Conservation (phyloP, 345 rosid genomes). For the Sonneratia caseolaris region DNA sequence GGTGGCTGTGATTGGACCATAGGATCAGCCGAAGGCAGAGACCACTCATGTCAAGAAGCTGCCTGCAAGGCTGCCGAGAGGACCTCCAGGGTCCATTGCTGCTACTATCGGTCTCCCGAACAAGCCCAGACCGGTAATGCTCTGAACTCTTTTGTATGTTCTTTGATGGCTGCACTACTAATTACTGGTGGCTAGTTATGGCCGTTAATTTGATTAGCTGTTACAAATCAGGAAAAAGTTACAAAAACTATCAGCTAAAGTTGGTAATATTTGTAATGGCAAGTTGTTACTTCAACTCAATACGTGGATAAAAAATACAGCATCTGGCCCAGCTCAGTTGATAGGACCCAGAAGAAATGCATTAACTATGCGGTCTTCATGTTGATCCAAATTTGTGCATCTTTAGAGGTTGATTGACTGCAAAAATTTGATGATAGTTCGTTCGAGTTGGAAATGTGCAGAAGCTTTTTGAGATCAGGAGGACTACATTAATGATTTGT, state of each 20-base stretch:
- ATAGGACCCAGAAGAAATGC: too few species aligned
- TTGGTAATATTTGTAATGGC: too few species aligned
- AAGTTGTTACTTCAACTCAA: too few species aligned
- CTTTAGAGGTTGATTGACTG: neutral
- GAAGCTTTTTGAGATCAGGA: neutral
- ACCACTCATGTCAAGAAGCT: constrained; percentile 10
- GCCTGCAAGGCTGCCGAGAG: constrained; percentile 19
- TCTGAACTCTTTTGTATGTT: neutral
- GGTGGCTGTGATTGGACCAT: too few species aligned
- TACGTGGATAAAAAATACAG: too few species aligned
- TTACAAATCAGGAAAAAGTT: too few species aligned
- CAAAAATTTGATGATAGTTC: neutral
- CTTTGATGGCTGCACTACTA: neutral
- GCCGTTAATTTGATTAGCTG: neutral
- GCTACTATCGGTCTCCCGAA: too few species aligned
- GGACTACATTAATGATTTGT: neutral
- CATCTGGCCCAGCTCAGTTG: too few species aligned
- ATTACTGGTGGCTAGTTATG: neutral
- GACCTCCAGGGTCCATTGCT: neutral
- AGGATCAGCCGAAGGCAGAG: neutral
- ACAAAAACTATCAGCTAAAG: too few species aligned
- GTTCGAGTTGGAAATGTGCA: neutral
- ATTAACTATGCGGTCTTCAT: too few species aligned
- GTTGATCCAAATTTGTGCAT: neutral
- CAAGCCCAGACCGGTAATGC: neutral